phyloP scores from a whole-genome alignment of 208 protist species.

The Leptomonas pyrrhocoris region DNA sequence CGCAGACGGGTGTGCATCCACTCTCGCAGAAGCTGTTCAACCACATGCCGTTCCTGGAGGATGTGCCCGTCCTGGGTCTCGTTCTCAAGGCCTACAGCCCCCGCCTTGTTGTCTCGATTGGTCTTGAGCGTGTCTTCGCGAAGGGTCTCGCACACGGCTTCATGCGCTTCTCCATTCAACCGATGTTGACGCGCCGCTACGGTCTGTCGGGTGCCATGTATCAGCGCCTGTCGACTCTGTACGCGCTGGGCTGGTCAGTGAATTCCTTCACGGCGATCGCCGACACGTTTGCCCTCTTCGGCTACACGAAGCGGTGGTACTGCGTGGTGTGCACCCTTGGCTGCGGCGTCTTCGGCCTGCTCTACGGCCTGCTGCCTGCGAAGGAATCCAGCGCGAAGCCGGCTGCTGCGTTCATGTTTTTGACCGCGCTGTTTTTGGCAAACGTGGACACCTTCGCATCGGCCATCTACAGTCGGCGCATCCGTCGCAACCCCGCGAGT shows the following conservation, averaged over 20 bases:
- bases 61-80: conserved; percentile 34
- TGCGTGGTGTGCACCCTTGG: conserved; percentile 46
- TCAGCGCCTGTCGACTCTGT: conserved; percentile 56
- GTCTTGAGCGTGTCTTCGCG: conserved; percentile 24
- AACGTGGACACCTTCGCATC: conserved; percentile 72
- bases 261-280: conserved; percentile 65
- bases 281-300: conserved; percentile 66
- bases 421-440: conserved; percentile 48
- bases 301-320: conserved; percentile 85
- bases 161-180: conserved; percentile 29
- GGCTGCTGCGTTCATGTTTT: conserved; percentile 53
- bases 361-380: conserved; percentile 50
- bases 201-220: conserved; percentile 44
- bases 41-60: conserved; percentile 20
- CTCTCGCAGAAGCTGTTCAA: conserved; percentile 28
- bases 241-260: conserved; percentile 63
- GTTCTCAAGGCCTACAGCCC: conserved; percentile 29
- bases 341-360: conserved; percentile 46
- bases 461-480: conserved; percentile 70
- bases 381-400: conserved; percentile 39
- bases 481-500: conserved; percentile 41
- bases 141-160: conserved; percentile 27
- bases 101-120: conserved; percentile 13
- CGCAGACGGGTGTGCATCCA: conserved; percentile 17
- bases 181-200: conserved; percentile 40